A percentile compares a stretch with the other conserved stretches of the same genome.
Conservation (phyloP, 257 asterid species). For the Solanum commersonii region DNA sequence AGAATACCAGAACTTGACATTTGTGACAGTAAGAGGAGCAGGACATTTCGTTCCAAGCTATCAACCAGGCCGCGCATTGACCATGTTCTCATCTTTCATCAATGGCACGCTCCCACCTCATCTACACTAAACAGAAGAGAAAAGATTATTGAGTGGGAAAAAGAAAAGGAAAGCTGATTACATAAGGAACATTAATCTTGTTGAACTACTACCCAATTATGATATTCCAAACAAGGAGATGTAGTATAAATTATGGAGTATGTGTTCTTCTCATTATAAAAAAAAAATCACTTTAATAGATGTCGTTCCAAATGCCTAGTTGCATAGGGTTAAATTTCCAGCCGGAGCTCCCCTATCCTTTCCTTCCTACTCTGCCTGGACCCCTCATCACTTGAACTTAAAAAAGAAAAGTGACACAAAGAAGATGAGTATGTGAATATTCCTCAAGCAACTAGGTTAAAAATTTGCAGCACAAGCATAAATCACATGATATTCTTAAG, state of each 20-base stretch:
- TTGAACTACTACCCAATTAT: neutral
- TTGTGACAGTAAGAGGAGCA: constrained; percentile 48
- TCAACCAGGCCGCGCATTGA: constrained; percentile 46
- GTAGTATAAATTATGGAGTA: neutral
- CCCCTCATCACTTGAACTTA: neutral
- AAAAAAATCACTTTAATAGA: neutral
- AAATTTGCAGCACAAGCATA: neutral
- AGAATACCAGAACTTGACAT: constrained; percentile 40
- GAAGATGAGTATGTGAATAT: neutral
- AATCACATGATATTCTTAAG: neutral
- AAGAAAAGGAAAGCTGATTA: neutral
- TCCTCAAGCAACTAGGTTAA: neutral
- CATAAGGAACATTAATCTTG: neutral
- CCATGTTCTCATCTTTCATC: constrained; percentile 32
- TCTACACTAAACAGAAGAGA: neutral
- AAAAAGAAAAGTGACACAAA: too few relatives aligned
- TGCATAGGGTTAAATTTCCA: neutral
- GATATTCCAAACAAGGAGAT: neutral
- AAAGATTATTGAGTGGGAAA: neutral
- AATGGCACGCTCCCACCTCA: constrained; percentile 39
- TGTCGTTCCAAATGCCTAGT: neutral
- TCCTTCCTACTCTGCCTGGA: neutral
- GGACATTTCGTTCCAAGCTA: constrained; percentile 57
- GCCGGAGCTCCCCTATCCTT: neutral
- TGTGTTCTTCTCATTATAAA: neutral